phyloP scores from a whole-genome alignment of 441 rosid genomes.

The Gossypium schwendimanii region DNA sequence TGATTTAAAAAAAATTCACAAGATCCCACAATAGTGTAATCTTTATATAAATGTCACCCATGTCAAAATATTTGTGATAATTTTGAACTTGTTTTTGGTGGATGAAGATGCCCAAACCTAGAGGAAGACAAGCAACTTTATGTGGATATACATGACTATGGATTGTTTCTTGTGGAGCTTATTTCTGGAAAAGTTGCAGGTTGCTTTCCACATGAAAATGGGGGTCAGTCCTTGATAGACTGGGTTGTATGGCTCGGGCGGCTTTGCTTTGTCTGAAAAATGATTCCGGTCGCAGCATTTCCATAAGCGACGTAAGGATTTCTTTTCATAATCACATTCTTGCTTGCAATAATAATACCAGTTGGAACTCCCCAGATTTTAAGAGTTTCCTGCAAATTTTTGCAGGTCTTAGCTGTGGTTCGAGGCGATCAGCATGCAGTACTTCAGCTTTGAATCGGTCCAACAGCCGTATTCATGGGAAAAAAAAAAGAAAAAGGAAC shows the following conservation, averaged over 20 bases:
- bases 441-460: background rate
- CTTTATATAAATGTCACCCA: no score
- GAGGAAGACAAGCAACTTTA: constrained; percentile 22
- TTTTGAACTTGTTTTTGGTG: background rate
- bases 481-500: background rate
- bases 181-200: constrained; percentile 33
- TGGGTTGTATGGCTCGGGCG: constrained; percentile 39
- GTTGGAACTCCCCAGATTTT: background rate
- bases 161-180: constrained; percentile 38
- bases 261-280: constrained; percentile 34
- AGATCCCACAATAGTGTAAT: no score
- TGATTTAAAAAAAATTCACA: no score
- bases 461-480: background rate
- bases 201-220: constrained; percentile 10
- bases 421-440: constrained; percentile 31
- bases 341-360: background rate
- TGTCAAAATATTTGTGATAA: background rate
- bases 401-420: constrained; percentile 45
- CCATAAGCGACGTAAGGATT: constrained; percentile 34
- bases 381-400: constrained; percentile 4
- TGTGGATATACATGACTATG: constrained; percentile 34
- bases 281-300: constrained; percentile 7
- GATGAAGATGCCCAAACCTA: constrained; percentile 18
- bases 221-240: constrained; percentile 22
- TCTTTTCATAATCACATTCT: background rate